These are phyloP conservation scores for Tetragonia tetragonoides DNA, from an alignment of 148 eudicot genomes.

Conservation along the genomic window DNA sequence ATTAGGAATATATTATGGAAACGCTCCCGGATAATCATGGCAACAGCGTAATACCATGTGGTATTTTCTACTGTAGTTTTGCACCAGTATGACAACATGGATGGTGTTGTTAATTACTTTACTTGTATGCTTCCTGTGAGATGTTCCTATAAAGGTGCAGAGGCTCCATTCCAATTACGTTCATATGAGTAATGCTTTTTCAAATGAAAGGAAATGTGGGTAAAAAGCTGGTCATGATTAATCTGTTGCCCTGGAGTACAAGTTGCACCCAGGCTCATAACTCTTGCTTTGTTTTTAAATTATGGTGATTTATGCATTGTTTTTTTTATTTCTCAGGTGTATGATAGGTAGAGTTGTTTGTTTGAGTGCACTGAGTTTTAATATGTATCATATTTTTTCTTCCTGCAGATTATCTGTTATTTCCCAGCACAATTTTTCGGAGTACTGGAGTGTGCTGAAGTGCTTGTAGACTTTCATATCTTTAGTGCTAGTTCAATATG, in stretches of 20 bases:
- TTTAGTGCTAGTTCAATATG: slow-evolving; percentile 29
- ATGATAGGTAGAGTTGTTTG: background rate
- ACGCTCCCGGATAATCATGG: too few relatives aligned
- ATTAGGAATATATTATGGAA: background rate
- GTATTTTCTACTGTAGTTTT: background rate
- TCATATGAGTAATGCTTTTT: background rate
- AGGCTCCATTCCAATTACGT: background rate
- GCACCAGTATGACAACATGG: background rate
- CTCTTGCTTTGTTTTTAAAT: background rate
- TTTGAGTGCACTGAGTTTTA: background rate
- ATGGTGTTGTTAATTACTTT: too few relatives aligned
- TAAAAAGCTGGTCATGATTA: too few relatives aligned
- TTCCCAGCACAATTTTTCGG: background rate
- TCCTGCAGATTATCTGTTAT: slow-evolving; percentile 2
- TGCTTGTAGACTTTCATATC: slow-evolving; percentile 13
- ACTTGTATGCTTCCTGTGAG: background rate
- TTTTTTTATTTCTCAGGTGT: background rate
- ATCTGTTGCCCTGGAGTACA: background rate
- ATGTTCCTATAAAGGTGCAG: too few relatives aligned
- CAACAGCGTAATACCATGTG: background rate
- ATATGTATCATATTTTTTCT: background rate
- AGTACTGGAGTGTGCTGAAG: background rate
- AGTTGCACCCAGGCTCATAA: background rate
- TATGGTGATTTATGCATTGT: background rate
- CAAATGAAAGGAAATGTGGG: background rate